Evolutionary conservation across 139 green algal genomes (phyloP).

Genomic region (Chloropicon primus): DNA sequence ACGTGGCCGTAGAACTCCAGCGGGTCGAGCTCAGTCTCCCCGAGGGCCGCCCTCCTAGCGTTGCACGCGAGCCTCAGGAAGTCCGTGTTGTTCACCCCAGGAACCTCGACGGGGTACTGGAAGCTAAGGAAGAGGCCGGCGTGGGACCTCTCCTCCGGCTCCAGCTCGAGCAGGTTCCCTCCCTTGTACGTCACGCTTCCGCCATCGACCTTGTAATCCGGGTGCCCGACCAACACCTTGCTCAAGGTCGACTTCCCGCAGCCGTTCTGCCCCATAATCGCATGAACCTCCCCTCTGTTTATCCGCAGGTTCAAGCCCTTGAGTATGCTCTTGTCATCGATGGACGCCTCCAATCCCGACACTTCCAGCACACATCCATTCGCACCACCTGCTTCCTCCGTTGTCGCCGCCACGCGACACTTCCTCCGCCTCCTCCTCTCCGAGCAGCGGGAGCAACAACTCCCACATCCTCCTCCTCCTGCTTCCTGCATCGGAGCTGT

Average conservation of each 20-base stretch:
- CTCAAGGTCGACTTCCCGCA: constrained; percentile 88
- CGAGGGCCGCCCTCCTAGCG: constrained; percentile 53
- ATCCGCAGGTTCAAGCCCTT: constrained; percentile 83
- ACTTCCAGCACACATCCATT: constrained; percentile 77
- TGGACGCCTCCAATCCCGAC: constrained; percentile 55
- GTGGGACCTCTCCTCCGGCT: constrained; percentile 79
- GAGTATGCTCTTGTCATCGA: constrained; percentile 68
- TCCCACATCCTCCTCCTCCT: too few relatives aligned
- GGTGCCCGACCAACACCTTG: constrained; percentile 93
- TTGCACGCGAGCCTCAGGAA: constrained; percentile 93
- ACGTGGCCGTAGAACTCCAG: constrained; percentile 96
- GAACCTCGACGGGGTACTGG: constrained; percentile 88
- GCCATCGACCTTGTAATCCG: constrained; percentile 86
- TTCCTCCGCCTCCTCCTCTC: too few relatives aligned
- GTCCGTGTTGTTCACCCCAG: constrained; percentile 92
- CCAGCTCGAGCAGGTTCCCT: constrained; percentile 49
- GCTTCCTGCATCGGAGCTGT: too few relatives aligned
- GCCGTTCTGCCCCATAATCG: constrained; percentile 98
- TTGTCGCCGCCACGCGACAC: neutral
- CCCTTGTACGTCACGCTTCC: constrained; percentile 80
- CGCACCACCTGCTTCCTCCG: neutral
- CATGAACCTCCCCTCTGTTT: constrained; percentile 76
- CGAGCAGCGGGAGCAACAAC: too few relatives aligned
- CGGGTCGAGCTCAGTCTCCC: constrained; percentile 82
- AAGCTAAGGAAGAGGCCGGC: constrained; percentile 79